Evolutionary conservation across 2,329 filamentous ascomycete genomes (phyloP), one percentile per base, ranked within the genome.

Genomic region (Furcasterigmium furcatum): DNA sequence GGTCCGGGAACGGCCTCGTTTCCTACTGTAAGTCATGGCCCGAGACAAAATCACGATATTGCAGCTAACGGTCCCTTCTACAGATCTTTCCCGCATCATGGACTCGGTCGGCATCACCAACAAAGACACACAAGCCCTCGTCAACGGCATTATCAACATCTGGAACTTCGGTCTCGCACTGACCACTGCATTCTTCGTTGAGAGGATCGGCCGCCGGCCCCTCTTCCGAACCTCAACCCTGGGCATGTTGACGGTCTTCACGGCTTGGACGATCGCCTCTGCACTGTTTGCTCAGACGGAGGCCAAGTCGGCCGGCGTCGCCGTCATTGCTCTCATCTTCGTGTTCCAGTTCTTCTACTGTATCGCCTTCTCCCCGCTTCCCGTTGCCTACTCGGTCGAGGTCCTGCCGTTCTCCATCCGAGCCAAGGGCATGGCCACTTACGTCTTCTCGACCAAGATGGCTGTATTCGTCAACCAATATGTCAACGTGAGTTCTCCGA

Each of bases 301-400:
- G 3, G 52, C 49, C 27, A 55, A 53, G 19, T 50, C 61, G 0
- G 61, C 63, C 1, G 63, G 62, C 13, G 50, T 59, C 1, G 57
- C 61, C 1, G 65, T 65, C 0, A 54, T 68, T 42, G 62, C 59
- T 2, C 54, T 66, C 9, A 66, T 67, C 21, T 67, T 67, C 38
- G 35, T 66, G 1, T 66, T 61, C 41, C 57, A 70, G 9, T 68
- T 73, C 7, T 68, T 66, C 52, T 80, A 79, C 59, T 77, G 77
- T 52, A 67, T 79, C 38, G 76, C 72, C 9, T 77, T 77, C 58
- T 79, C 77, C 41, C 71, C 76, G 3, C 63, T 80, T 18, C 74
- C 74, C 0, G 56, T 55, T 22, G 58, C 73, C 5, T 80, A 77
- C 59, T 67, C 79, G 0, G 66, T 78, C 19, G 77, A 81, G 49